Evolutionary conservation across 768 basidiomycete species (phyloP).

Genomic region (Pisolithus orientalis): DNA sequence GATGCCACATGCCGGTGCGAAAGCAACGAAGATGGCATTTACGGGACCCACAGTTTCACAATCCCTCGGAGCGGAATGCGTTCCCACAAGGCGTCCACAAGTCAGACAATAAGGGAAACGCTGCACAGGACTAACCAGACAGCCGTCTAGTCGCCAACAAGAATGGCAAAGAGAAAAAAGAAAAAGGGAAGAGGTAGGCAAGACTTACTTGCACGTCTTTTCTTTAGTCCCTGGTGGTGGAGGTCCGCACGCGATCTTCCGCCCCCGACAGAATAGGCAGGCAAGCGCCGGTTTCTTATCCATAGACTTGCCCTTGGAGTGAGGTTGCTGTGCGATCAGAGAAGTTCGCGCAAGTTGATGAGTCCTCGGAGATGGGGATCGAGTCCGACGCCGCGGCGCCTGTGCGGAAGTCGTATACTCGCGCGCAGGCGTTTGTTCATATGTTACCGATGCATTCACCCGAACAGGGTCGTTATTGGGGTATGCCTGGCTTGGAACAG

Average conservation of each 20-base stretch:
- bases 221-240: constrained; percentile 47
- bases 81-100: too few relatives aligned
- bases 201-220: constrained; percentile 61
- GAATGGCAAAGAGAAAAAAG: background rate
- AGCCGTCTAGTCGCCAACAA: background rate
- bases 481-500: constrained; percentile 11
- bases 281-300: constrained; percentile 58
- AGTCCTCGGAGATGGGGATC: constrained; percentile 21
- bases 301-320: constrained; percentile 16
- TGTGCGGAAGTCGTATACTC: constrained; percentile 11
- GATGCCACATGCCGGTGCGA: constrained; percentile 4
- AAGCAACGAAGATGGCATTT: background rate
- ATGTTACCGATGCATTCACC: background rate
- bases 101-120: too few relatives aligned
- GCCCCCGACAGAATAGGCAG: constrained; percentile 59
- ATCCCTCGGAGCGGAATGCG: too few relatives aligned
- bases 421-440: constrained; percentile 10
- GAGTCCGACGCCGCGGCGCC: constrained; percentile 17
- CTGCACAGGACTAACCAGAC: too few relatives aligned
- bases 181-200: background rate
- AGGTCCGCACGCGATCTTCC: constrained; percentile 66
- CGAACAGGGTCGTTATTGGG: constrained; percentile 10
- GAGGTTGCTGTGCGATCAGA: constrained; percentile 5
- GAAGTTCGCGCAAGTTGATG: background rate
- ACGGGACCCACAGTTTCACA: background rate